Evolutionary conservation across 495 filamentous ascomycete species (phyloP), one percentile per base, ranked within the genome.

Genomic region (Penicillium malachiteum): DNA sequence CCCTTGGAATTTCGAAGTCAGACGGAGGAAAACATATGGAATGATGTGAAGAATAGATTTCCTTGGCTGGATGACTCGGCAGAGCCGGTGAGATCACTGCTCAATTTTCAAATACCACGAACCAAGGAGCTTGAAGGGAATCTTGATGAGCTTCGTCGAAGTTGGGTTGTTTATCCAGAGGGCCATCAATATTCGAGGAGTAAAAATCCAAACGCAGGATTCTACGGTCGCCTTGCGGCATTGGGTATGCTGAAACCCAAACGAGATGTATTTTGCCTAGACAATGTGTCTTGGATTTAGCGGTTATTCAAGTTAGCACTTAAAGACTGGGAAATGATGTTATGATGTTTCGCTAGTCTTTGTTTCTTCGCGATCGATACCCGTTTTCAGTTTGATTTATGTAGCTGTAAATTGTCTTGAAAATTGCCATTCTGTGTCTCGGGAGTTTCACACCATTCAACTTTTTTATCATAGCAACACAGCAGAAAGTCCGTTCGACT

Each of bases 81-180:
- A 35, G 51, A 57, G 3, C 54, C 66, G 0, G 31, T 76, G 32
- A 61, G 48, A 16, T 62, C 65, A 6, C 52, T 76, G 8, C 65
- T 68, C 37, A n/a, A 16, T 1, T 68, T 65, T 42, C 51, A 63
- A 40, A 9, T 18, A 8, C 35, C 47, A 2, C n/a, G 0, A 2
- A 44, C 49, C 5, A 1, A 35, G 1, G 33, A 68, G 39, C 34
- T 68, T 3, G n/a, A 52, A 16, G n/a, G 42, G 3, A 38, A 37
- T n/a, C 21, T 62, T 16, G 3, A 6, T 1, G 51, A 43, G 1
- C 17, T 64, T 13, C n/a, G 50, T 1, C n/a, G 16, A 21, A 52
- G 50, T 14, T 46, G 56, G 40, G 56, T 60, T 1, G 53, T 61
- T 7, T 66, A 64, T 40, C 65, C 59, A 0, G 49, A 56, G 0